Percentiles rank a stretch among this genome's conserved stretches.
Evolutionary conservation across 108 stramenopile species (phyloP).

Genomic region (Poteriospumella lacustris): DNA sequence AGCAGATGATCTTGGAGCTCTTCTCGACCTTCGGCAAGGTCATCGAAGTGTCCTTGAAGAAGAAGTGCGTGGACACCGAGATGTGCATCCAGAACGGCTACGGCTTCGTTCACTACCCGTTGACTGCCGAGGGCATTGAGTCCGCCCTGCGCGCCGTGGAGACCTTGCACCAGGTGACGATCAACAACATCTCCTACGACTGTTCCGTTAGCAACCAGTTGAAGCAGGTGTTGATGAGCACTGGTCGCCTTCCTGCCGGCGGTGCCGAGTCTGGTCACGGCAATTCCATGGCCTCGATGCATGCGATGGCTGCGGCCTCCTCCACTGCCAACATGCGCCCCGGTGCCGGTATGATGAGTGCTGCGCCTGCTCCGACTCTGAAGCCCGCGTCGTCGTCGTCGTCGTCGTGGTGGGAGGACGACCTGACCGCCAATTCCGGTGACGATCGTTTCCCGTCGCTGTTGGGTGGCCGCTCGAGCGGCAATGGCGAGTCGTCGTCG

Average conservation of each 20-base stretch:
- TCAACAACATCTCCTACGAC: neutral
- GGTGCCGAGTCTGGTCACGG: too few species aligned
- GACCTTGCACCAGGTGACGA: neutral
- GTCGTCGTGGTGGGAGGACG: too few species aligned
- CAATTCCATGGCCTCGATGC: neutral
- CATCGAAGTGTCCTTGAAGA: neutral
- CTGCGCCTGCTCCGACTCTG: too few species aligned
- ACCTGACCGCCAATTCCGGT: too few species aligned
- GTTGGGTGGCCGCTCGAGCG: too few species aligned
- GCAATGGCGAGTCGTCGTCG: too few species aligned
- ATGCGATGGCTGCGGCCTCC: neutral
- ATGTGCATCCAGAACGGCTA: slow-evolving; percentile 2
- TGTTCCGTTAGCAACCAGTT: neutral
- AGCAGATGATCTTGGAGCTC: neutral
- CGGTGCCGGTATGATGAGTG: too few species aligned
- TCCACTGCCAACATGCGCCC: too few species aligned
- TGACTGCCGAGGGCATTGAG: neutral
- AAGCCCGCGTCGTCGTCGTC: too few species aligned
- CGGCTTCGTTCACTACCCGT: neutral
- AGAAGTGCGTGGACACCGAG: neutral
- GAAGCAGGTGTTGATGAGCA: neutral
- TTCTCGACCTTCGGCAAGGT: neutral
- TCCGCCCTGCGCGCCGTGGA: neutral
- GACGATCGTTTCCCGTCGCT: too few species aligned
- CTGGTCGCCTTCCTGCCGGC: neutral